Evolutionary conservation across 805 yeast species (phyloP).

Genomic region (Metschnikowia reukaufii): DNA sequence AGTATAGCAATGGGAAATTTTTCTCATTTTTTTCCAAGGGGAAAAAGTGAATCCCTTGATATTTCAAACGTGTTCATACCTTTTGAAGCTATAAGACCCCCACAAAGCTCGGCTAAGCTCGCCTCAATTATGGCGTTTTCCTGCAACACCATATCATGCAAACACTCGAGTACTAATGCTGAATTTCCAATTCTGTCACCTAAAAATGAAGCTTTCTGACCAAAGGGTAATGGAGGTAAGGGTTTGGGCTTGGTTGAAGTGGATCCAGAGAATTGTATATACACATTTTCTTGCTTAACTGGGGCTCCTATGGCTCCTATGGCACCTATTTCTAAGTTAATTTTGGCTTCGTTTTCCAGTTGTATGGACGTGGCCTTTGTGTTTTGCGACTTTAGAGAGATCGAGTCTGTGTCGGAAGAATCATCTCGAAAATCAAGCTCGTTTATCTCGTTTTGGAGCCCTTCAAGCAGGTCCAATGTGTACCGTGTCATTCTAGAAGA

Average conservation of each 20-base stretch:
- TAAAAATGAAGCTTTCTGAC: not conserved
- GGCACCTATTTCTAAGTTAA: not conserved
- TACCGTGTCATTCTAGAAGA: not conserved
- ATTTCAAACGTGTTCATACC: constrained; percentile 25
- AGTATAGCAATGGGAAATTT: too few species aligned
- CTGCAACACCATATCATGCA: constrained; percentile 27
- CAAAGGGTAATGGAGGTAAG: not conserved
- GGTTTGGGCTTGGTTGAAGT: not conserved
- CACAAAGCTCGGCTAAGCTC: constrained; percentile 17
- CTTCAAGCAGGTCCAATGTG: constrained; percentile 4
- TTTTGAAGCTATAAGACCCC: constrained; percentile 19
- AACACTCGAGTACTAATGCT: constrained; percentile 25
- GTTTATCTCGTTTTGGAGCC: constrained; percentile 4
- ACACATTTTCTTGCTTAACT: not conserved
- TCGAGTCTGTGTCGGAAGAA: constrained; percentile 5
- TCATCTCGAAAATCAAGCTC: not conserved
- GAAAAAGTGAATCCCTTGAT: constrained; percentile 1
- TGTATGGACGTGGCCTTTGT: constrained; percentile 10
- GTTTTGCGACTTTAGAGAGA: constrained; percentile 4
- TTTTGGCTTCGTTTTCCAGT: not conserved
- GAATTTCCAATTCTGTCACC: constrained; percentile 2
- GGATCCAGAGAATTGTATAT: not conserved
- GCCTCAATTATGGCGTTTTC: constrained; percentile 23
- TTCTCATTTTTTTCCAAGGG: not conserved
- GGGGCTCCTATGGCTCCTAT: too few species aligned